Conservation (phyloP, 1,284 basidiomycete genomes). For the Rhizoctonia solani region DNA sequence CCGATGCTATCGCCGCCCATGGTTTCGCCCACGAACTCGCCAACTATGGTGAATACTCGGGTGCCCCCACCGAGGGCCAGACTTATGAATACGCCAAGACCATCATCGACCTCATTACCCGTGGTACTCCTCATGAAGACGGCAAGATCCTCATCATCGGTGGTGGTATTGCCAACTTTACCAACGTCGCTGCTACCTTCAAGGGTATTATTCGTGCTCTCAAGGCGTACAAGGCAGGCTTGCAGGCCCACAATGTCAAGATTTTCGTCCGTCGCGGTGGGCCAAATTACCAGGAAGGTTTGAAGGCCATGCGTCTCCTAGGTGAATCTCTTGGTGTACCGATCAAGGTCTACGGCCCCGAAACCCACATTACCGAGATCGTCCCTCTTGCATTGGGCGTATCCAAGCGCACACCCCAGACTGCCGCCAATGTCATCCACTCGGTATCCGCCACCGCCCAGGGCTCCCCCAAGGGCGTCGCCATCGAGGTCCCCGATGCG, state of each 20-base stretch:
- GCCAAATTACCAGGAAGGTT: constrained; percentile 99
- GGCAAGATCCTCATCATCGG: constrained; percentile 99
- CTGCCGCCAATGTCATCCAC: constrained; percentile 44
- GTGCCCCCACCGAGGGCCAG: constrained; percentile 97
- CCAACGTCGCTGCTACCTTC: constrained; percentile 98
- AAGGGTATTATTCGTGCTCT: constrained; percentile 99
- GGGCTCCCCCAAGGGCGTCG: constrained; percentile 49
- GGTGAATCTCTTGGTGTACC: constrained; percentile 97
- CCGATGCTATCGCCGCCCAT: constrained; percentile 95
- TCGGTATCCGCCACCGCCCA: constrained; percentile 50
- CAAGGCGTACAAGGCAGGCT: constrained; percentile 87
- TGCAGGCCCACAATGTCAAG: constrained; percentile 83
- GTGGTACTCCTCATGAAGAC: constrained; percentile 77
- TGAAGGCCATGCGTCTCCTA: constrained; percentile 98
- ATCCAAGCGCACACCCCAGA: constrained; percentile 50
- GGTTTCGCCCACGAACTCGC: constrained; percentile 97
- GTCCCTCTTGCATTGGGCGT: constrained; percentile 96
- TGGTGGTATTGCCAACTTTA: constrained; percentile 99
- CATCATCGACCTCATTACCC: constrained; percentile 95
- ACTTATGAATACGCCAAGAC: constrained; percentile 99
- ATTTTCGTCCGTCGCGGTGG: constrained; percentile 98
- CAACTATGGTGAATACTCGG: constrained; percentile 99
- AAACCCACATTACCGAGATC: constrained; percentile 98
- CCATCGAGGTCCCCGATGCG: constrained; percentile 44
- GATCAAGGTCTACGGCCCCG: constrained; percentile 96